Percentiles rank a stretch among this genome's conserved stretches.
These are phyloP conservation scores for Xerophyta viscosa DNA, from an alignment of 106 monocot species.

Conservation along the genomic window DNA sequence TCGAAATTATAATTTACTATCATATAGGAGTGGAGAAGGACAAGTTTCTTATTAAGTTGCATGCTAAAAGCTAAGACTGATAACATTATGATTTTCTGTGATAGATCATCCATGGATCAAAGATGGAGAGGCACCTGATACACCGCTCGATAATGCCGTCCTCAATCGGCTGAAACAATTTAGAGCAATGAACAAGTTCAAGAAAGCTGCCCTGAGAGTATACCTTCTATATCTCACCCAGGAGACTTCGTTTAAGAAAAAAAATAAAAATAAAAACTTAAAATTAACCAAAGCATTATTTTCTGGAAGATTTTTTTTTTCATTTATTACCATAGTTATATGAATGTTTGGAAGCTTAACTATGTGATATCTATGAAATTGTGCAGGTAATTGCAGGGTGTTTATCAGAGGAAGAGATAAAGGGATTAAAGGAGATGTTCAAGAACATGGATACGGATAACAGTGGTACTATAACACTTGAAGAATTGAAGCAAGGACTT, in stretches of 20 bases:
- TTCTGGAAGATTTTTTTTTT: not conserved
- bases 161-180: constrained; percentile 41
- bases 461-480: constrained; percentile 50
- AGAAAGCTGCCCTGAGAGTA: constrained; percentile 55
- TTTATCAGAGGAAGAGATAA: constrained; percentile 49
- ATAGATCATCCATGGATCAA: constrained; percentile 58
- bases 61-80: too few relatives aligned
- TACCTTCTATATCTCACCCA: not conserved
- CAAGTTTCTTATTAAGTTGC: too few relatives aligned
- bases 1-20: too few relatives aligned
- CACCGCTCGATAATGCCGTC: constrained; percentile 46
- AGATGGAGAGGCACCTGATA: constrained; percentile 54
- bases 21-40: not conserved
- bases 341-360: not conserved
- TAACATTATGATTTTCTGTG: too few relatives aligned
- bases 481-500: constrained; percentile 48
- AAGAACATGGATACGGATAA: constrained; percentile 51
- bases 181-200: constrained; percentile 55
- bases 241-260: too few relatives aligned
- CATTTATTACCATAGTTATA: not conserved
- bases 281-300: too few relatives aligned
- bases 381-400: constrained; percentile 46
- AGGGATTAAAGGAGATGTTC: constrained; percentile 61
- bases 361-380: not conserved
- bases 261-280: too few relatives aligned